Evolutionary conservation across 2,329 filamentous ascomycete genomes (phyloP).

Genomic region (Penicillium sp.): DNA sequence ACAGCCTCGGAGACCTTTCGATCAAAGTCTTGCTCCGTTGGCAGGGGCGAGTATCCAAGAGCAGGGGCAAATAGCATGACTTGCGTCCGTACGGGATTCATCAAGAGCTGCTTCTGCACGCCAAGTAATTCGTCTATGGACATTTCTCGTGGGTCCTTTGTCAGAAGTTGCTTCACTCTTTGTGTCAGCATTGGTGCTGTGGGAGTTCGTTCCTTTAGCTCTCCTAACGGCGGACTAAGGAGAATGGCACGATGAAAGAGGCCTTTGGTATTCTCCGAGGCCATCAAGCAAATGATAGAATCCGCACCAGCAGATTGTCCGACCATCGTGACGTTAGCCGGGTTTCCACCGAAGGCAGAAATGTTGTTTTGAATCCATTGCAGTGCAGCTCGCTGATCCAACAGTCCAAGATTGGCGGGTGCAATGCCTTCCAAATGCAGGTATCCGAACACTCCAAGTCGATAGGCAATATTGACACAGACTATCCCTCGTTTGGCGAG

Average conservation of each 20-base stretch:
- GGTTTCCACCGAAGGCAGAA: constrained; percentile 5
- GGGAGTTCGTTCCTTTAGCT: constrained; percentile 8
- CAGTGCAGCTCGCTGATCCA: constrained; percentile 16
- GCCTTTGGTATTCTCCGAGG: constrained; percentile 2
- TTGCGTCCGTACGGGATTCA: constrained; percentile 8
- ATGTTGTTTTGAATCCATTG: constrained; percentile 18
- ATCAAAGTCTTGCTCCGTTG: constrained; percentile 13
- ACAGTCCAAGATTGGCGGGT: constrained; percentile 22
- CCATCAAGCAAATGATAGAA: constrained; percentile 19
- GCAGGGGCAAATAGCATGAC: constrained; percentile 18
- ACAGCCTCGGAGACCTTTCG: constrained; percentile 1
- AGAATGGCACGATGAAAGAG: constrained; percentile 18
- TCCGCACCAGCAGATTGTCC: constrained; percentile 17
- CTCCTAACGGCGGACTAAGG: constrained; percentile 15
- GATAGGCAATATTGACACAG: constrained; percentile 22
- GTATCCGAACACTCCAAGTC: constrained; percentile 25
- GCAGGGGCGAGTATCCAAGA: constrained; percentile 6
- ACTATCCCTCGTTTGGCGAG: constrained; percentile 19
- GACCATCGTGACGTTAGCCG: constrained; percentile 8
- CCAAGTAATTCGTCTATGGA: constrained; percentile 5
- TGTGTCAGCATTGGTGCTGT: constrained; percentile 5
- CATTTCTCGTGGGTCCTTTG: constrained; percentile 13
- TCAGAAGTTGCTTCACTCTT: constrained; percentile 9
- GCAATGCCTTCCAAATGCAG: constrained; percentile 46
- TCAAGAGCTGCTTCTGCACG: constrained; percentile 14